These are phyloP conservation scores for Dentipellis sp. DNA, from an alignment of 768 basidiomycete genomes.

Conservation along the genomic window DNA sequence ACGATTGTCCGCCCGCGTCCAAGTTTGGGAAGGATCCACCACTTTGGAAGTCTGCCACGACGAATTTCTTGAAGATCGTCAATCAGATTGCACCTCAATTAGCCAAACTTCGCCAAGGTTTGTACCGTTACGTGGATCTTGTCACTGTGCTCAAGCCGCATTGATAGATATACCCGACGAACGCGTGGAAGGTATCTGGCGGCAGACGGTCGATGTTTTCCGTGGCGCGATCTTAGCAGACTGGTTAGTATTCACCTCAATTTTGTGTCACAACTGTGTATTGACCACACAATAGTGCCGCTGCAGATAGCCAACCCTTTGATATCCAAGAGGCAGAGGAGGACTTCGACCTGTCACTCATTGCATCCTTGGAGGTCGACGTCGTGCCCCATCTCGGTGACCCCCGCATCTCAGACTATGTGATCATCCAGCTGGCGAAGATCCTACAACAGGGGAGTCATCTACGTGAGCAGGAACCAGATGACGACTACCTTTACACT, in stretches of 20 bases:
- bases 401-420: constrained; percentile 55
- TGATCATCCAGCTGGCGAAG: constrained; percentile 59
- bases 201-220: constrained; percentile 74
- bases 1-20: constrained; percentile 85
- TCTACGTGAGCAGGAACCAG: constrained; percentile 23
- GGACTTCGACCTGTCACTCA: constrained; percentile 76
- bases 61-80: constrained; percentile 63
- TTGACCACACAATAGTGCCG: constrained; percentile 33
- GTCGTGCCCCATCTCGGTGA: constrained; percentile 72
- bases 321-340: constrained; percentile 71
- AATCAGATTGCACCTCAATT: constrained; percentile 52
- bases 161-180: constrained; percentile 46
- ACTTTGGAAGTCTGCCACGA: constrained; percentile 93
- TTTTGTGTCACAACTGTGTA: background rate
- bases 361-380: constrained; percentile 71
- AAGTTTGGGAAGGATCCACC: constrained; percentile 83
- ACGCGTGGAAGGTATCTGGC: constrained; percentile 77
- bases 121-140: background rate
- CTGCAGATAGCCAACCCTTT: constrained; percentile 45
- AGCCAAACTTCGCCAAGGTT: constrained; percentile 33
- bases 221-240: constrained; percentile 76
- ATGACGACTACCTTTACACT: constrained; percentile 4
- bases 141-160: background rate
- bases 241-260: constrained; percentile 42
- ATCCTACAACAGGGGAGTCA: constrained; percentile 66